A percentile compares a stretch with the other conserved stretches of the same genome.
Conservation (phyloP, 2,329 filamentous ascomycete genomes). For the Paecilomyces formosus region DNA sequence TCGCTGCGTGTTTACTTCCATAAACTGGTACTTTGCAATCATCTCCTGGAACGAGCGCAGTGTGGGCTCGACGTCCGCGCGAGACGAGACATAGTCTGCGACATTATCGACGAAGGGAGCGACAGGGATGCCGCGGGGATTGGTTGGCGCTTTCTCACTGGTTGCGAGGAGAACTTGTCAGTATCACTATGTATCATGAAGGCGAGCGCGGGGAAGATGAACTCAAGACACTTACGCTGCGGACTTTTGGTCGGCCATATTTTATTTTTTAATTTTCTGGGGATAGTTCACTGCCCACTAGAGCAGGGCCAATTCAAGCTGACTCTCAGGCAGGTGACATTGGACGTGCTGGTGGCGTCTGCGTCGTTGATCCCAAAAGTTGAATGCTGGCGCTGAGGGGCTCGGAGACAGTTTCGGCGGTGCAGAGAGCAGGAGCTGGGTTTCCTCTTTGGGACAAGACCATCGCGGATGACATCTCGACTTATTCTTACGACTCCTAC, state of each 20-base stretch:
- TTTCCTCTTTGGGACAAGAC: slow-evolving; percentile 18
- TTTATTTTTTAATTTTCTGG: background rate
- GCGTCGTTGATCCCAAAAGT: background rate
- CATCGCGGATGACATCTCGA: slow-evolving; percentile 1
- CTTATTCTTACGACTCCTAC: no score
- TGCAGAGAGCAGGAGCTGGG: slow-evolving; percentile 16
- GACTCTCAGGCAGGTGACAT: background rate
- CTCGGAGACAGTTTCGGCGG: slow-evolving; percentile 1
- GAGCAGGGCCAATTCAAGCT: background rate
- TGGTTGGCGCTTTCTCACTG: slow-evolving; percentile 22
- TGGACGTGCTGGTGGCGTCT: background rate
- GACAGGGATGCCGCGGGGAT: slow-evolving; percentile 39
- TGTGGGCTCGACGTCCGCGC: slow-evolving; percentile 39
- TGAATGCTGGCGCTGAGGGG: background rate
- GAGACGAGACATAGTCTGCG: slow-evolving; percentile 38
- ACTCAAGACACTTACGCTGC: slow-evolving; percentile 13
- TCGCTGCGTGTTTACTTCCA: slow-evolving; percentile 89
- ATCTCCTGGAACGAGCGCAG: slow-evolving; percentile 41
- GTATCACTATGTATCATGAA: background rate
- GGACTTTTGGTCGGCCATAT: slow-evolving; percentile 22
- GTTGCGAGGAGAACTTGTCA: background rate
- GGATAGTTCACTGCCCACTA: background rate
- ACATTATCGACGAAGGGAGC: slow-evolving; percentile 43
- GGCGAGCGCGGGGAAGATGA: background rate
- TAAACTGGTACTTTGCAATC: slow-evolving; percentile 95